These are phyloP conservation scores for Paramecium bursaria DNA, from an alignment of 73 alveolate species.

Conservation along the genomic window DNA sequence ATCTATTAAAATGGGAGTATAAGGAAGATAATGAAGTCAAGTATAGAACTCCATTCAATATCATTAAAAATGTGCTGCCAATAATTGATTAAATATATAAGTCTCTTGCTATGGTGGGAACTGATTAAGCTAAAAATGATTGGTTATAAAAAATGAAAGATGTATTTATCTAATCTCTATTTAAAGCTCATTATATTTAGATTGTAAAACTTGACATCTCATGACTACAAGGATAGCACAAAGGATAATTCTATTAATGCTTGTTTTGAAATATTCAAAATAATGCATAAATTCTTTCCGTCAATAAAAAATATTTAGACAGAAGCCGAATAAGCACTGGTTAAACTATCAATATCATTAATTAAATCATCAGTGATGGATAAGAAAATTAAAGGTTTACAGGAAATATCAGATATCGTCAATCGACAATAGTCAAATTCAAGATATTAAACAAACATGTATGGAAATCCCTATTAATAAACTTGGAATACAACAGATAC, in stretches of 20 bases:
- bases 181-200: background rate
- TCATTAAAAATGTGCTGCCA: constrained; percentile 2
- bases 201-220: constrained; percentile 22
- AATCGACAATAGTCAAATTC: no score
- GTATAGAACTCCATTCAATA: constrained; percentile 9
- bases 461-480: no score
- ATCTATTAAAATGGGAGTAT: background rate
- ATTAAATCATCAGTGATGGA: constrained; percentile 39
- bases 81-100: constrained; percentile 3
- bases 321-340: constrained; percentile 37
- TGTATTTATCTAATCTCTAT: background rate
- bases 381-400: constrained; percentile 32
- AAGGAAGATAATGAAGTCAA: background rate
- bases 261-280: background rate
- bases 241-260: constrained; percentile 11
- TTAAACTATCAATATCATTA: constrained; percentile 29
- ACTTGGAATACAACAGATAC: no score
- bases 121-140: background rate
- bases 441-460: no score
- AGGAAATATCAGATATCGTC: constrained; percentile 13
- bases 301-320: background rate
- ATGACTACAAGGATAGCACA: constrained; percentile 9
- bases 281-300: background rate
- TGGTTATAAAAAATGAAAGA: constrained; percentile 33
- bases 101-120: no score